phyloP scores from a whole-genome alignment of 1,284 basidiomycete genomes.

The Stereum hirsutum region DNA sequence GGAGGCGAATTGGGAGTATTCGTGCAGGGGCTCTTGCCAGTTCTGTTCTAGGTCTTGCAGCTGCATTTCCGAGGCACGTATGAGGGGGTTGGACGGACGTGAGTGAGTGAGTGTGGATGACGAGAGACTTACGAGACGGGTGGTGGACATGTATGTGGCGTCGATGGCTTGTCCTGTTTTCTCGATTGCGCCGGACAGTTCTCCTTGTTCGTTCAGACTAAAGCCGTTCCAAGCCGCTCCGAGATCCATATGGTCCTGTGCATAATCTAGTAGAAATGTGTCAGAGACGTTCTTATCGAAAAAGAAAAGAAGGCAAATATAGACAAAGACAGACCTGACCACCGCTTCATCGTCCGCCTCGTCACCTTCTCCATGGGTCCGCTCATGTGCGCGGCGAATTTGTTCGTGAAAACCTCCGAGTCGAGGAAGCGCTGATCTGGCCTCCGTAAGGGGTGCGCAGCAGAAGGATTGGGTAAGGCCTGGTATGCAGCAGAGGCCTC shows the following conservation, averaged over 20 bases:
- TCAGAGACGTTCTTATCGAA: too few species aligned
- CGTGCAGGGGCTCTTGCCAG: constrained; percentile 93
- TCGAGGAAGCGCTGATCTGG: constrained; percentile 95
- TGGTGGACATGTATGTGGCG: constrained; percentile 88
- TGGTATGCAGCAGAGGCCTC: constrained; percentile 70
- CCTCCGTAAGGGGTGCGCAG: constrained; percentile 75
- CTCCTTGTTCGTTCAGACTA: constrained; percentile 76
- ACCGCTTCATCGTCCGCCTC: constrained; percentile 83
- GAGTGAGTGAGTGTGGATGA: background rate
- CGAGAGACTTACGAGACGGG: constrained; percentile 60
- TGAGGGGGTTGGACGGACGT: background rate
- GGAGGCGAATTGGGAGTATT: constrained; percentile 90
- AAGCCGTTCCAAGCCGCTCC: constrained; percentile 96
- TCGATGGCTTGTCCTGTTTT: constrained; percentile 95
- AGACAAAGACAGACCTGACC: constrained; percentile 59
- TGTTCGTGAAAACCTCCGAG: constrained; percentile 93
- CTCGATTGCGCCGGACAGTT: constrained; percentile 75
- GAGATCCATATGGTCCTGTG: constrained; percentile 89
- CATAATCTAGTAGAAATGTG: constrained; percentile 49
- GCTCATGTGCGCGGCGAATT: constrained; percentile 87
- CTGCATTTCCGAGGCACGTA: constrained; percentile 28
- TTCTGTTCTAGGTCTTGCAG: constrained; percentile 87
- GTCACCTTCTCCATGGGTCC: constrained; percentile 97
- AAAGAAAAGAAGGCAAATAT: background rate
- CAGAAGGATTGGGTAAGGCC: constrained; percentile 82